Evolutionary conservation across 2,329 filamentous ascomycete species (phyloP), one percentile per base, ranked within the genome.

Genomic region (Fusarium liriodendri): DNA sequence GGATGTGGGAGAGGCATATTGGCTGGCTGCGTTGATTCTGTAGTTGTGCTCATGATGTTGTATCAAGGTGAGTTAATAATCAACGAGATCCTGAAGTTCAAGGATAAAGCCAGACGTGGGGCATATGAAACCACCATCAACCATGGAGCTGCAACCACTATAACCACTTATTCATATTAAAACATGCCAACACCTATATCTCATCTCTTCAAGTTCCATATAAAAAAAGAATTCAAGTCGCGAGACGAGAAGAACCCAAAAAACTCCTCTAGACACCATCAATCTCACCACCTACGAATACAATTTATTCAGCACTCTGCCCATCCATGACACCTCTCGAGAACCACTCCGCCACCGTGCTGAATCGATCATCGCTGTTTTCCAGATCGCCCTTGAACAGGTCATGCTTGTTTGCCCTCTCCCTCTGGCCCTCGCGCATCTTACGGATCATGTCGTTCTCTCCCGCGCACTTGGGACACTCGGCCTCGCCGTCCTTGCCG

Each of bases 311-410:
- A 52, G 80, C 69, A 70, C 77, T 81, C 69, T 82, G 80, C 20
- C 79, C 87, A 69, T 85, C 83, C 95, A 98, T 97, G 5, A 98
- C 95, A 1, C 97, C 96, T 66, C 95, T 87, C 1, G 95, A 96
- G 86, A 98, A 98, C 90, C 97, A 99, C 80, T 98, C 95, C 69
- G 95, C 94, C 65, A 98, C 90, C 2, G 95, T 96, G n/a, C 90
- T 93, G 82, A 98, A 98, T 62, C 94, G 89, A 82, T 98, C 95
- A 42, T 91, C 91, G 64, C 93, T 94, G 73, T 92, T 84, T 78
- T 91, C 91, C 73, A 99, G 83, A 76, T 95, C 95, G 69, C 93
- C 90, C 82, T 91, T 89, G 85, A 99, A 99, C 77, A 98, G 84
- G 76, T 98, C 96, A 84, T 98, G 95, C 79, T 95, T 90, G 74